phyloP scores from a whole-genome alignment of 441 rosid genomes.

The Syzygium malaccense region DNA sequence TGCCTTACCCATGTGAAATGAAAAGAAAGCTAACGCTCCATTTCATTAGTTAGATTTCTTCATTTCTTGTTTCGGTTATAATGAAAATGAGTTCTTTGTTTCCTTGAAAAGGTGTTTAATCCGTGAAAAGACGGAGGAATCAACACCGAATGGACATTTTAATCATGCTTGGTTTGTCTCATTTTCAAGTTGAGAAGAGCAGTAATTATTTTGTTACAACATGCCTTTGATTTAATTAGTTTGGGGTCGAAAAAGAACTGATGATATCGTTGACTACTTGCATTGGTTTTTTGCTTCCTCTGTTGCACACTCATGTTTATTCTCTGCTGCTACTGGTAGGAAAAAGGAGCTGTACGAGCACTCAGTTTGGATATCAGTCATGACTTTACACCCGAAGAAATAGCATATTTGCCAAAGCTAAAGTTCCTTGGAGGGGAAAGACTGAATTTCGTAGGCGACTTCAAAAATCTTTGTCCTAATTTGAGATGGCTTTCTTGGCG shows the following conservation, averaged over 20 bases:
- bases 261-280: accelerated
- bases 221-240: too few relatives aligned
- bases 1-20: neutral
- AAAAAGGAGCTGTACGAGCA: neutral
- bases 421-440: neutral
- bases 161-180: neutral
- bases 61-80: neutral
- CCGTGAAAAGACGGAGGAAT: accelerated
- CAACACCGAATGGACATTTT: neutral
- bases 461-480: accelerated
- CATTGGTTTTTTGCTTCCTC: neutral
- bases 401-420: accelerated
- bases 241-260: neutral
- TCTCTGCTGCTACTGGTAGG: too few relatives aligned
- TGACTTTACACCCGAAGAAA: neutral
- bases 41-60: too few relatives aligned
- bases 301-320: neutral
- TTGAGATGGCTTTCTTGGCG: neutral
- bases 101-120: accelerated
- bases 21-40: accelerated
- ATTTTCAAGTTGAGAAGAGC: too few relatives aligned
- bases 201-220: too few relatives aligned
- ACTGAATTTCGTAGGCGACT: neutral
- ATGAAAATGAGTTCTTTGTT: too few relatives aligned
- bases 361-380: too few relatives aligned